A percentile compares a stretch with the other conserved stretches of the same genome.
Evolutionary conservation across 768 basidiomycete genomes (phyloP).

Genomic region (Ramaria sp.): DNA sequence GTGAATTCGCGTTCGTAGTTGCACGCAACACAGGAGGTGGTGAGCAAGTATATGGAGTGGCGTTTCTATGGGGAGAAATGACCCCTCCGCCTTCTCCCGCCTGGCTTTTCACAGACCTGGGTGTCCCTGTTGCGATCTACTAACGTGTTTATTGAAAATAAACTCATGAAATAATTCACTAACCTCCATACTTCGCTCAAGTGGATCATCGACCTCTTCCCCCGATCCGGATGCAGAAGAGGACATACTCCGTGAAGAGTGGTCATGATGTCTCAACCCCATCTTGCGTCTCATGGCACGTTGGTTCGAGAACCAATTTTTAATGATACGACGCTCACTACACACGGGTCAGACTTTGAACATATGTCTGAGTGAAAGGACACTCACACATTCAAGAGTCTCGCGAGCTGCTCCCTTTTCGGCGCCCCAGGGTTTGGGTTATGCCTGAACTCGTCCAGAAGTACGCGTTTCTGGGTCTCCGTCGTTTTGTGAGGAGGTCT

Average conservation of each 20-base stretch:
- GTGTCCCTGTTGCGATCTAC: neutral
- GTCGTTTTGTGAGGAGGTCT: conserved; percentile 9
- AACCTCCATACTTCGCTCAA: neutral
- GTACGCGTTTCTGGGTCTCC: conserved; percentile 5
- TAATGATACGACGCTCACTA: conserved; percentile 6
- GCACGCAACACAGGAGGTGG: neutral
- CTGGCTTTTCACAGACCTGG: neutral
- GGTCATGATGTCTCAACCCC: neutral
- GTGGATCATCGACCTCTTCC: neutral
- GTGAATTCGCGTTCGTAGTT: neutral
- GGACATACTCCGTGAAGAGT: neutral
- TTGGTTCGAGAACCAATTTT: conserved; percentile 9
- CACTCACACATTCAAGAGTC: conserved; percentile 4
- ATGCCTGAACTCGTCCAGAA: conserved; percentile 1
- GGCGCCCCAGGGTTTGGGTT: neutral
- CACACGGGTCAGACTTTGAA: neutral
- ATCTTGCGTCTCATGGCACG: conserved; percentile 1
- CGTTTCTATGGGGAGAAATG: neutral
- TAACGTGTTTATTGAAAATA: neutral
- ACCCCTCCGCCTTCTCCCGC: neutral
- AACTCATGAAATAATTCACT: neutral
- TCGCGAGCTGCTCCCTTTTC: conserved; percentile 3
- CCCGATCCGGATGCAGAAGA: conserved; percentile 5
- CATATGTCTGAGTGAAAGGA: neutral
- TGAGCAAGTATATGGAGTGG: neutral